Evolutionary conservation across 805 yeast species (phyloP).

Genomic region (Lachancea dasiensis): DNA sequence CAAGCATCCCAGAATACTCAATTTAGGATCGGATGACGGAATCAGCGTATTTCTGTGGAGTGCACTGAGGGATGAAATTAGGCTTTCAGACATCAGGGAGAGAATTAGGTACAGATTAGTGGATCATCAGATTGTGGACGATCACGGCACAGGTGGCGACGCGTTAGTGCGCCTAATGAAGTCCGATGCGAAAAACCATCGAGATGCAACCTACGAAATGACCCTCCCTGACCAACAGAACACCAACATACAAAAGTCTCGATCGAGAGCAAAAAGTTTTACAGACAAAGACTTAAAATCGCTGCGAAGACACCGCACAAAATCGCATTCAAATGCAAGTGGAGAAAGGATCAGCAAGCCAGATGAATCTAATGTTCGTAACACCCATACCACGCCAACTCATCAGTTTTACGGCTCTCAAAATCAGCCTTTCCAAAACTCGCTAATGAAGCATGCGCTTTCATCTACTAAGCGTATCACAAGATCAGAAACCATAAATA

Average conservation of each 20-base stretch:
- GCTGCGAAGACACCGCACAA: neutral
- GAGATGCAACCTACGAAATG: neutral
- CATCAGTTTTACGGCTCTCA: constrained; percentile 5
- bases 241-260: neutral
- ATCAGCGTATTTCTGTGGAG: constrained; percentile 10
- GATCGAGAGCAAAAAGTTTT: constrained; percentile 3
- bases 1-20: constrained; percentile 9
- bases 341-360: constrained; percentile 4
- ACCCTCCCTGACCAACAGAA: neutral
- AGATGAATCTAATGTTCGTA: neutral
- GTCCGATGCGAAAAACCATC: neutral
- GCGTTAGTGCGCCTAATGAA: neutral
- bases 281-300: neutral
- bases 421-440: neutral
- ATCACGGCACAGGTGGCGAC: neutral
- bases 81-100: neutral
- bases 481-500: neutral
- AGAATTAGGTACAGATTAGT: neutral
- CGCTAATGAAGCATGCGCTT: constrained; percentile 4
- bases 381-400: constrained; percentile 1
- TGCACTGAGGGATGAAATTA: neutral
- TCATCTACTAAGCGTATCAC: constrained; percentile 4
- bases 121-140: neutral
- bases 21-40: constrained; percentile 3
- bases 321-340: neutral